Evolutionary conservation across 495 filamentous ascomycete genomes (phyloP).

Genomic region (Choiromyces venosus): DNA sequence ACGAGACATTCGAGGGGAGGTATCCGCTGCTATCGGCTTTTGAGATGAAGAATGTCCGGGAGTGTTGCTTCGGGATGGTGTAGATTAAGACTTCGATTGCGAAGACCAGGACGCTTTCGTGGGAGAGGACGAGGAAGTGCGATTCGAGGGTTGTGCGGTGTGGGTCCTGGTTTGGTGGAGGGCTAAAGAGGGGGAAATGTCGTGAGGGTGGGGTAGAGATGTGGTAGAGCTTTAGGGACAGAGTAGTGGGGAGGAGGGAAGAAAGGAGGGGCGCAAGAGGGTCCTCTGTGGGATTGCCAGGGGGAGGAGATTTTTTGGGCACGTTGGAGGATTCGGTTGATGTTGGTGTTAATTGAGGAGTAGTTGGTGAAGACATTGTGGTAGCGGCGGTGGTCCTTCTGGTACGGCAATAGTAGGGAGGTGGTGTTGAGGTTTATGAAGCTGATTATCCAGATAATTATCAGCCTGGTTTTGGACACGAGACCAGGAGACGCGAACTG

Average conservation of each 20-base stretch:
- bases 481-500: background rate
- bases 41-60: constrained; percentile 84
- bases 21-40: constrained; percentile 97
- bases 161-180: constrained; percentile 62
- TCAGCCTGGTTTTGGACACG: background rate
- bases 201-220: constrained; percentile 75
- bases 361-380: constrained; percentile 14
- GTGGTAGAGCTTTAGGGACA: constrained; percentile 72
- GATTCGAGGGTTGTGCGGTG: constrained; percentile 78
- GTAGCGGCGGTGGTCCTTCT: background rate
- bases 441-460: background rate
- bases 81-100: constrained; percentile 64
- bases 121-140: constrained; percentile 75
- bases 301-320: background rate
- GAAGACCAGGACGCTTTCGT: constrained; percentile 55
- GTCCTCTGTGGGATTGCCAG: background rate
- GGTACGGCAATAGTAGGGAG: constrained; percentile 3
- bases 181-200: constrained; percentile 68
- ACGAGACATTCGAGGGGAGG: constrained; percentile 47
- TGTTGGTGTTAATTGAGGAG: constrained; percentile 5
- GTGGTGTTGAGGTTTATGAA: background rate
- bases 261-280: constrained; percentile 55
- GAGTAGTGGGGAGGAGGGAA: constrained; percentile 62
- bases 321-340: background rate
- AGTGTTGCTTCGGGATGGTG: constrained; percentile 53